phyloP scores from a whole-genome alignment of 108 stramenopile species.

The Cylindrotheca closterium region DNA sequence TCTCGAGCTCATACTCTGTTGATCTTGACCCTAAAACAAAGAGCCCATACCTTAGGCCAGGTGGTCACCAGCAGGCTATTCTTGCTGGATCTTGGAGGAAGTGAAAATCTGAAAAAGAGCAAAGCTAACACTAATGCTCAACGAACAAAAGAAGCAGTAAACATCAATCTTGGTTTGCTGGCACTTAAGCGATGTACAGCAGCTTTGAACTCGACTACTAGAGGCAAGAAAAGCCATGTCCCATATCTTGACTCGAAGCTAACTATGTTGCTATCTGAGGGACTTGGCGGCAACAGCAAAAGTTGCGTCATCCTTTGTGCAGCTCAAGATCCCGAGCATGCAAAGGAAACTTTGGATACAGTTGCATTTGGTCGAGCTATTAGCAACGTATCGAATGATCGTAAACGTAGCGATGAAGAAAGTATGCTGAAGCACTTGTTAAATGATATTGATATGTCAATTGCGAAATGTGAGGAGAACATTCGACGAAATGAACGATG shows the following conservation, averaged over 20 bases:
- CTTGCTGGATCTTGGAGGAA: conserved; percentile 67
- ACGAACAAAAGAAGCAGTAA: conserved; percentile 63
- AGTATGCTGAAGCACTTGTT: conserved; percentile 46
- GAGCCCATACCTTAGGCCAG: conserved; percentile 28
- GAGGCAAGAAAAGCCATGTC: conserved; percentile 30
- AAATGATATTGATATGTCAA: conserved; percentile 33
- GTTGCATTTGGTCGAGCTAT: conserved; percentile 63
- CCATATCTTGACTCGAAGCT: conserved; percentile 74
- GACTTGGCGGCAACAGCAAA: conserved; percentile 63
- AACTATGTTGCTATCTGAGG: conserved; percentile 60
- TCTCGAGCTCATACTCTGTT: conserved; percentile 70
- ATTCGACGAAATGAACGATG: conserved; percentile 47
- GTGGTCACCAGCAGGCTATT: conserved; percentile 44
- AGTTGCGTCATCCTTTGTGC: conserved; percentile 62
- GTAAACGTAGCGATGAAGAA: conserved; percentile 17
- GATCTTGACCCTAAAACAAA: conserved; percentile 54
- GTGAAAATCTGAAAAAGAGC: conserved; percentile 64
- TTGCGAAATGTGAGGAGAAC: conserved; percentile 25
- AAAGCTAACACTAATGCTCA: conserved; percentile 18
- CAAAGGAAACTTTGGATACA: conserved; percentile 51
- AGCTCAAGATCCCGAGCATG: conserved; percentile 46
- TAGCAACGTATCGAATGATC: conserved; percentile 33
- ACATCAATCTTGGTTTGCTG: conserved; percentile 68
- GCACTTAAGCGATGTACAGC: conserved; percentile 62
- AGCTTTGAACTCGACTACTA: conserved; percentile 24